Base-by-base conservation (phyloP, 2,329 filamentous ascomycete species). In the Cercospora nicotianae region DNA sequence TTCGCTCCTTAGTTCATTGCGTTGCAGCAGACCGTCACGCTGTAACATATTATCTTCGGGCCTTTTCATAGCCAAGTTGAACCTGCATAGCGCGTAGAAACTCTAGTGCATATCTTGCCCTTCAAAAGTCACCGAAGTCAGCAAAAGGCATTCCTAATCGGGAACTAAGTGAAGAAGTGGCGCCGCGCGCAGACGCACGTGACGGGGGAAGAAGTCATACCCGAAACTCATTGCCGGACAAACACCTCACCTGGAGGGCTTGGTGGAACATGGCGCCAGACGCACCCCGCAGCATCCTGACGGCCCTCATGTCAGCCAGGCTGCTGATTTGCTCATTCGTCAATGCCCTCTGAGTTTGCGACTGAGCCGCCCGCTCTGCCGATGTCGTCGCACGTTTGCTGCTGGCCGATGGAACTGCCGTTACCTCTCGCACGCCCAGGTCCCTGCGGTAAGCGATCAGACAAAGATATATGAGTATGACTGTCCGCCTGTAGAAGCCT, bases 381-480 rank as follows among this genome's bases (percentile, higher is more conserved):
- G 62, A 12, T 30, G 33, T 64, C 18, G 62, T 53, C 53, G 62
- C 62, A 55, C 31, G 18, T 30, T 39, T 53, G 48, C 28, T 63
- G 30, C 51, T 60, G 58, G 60, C 67, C 67, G 67, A 68, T 31
- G 62, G 63, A 68, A 66, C 67, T 68, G 67, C 67, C 67, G 67
- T 68, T 48, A 42, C 30, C 33, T 51, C 55, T 33, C 48, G 58
- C 23, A 53, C 45, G 57, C 31, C 36, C 55, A 58, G 30, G 60
- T 48, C 63, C 63, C 67, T 65, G 63, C 63, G 62, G 66, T 28
- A 63, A 48, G 63, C 59, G 33, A 39, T 16, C 23, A 36, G 39
- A 62, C 66, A 58, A 64, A 65, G 63, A 60, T 53, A 63, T 65
- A 61, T 60, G 26, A 64, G 55, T 55, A 53, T 60, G 63, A 51